These are phyloP conservation scores for Taphrina deformans DNA, from an alignment of 1,139 yeast genomes.

Conservation along the genomic window DNA sequence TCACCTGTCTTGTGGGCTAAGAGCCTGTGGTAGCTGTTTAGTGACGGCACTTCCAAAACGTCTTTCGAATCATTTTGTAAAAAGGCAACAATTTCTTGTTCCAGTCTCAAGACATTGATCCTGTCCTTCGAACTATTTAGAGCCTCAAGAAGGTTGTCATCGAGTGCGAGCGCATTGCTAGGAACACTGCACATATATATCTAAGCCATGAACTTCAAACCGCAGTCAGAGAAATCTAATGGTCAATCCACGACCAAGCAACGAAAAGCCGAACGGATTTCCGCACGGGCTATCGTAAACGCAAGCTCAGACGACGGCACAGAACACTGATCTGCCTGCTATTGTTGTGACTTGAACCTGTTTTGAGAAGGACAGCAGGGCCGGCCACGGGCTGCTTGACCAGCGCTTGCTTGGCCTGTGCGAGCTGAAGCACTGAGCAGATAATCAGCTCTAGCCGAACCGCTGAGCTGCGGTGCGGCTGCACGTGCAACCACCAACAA, in stretches of 20 bases:
- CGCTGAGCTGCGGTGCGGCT: no score
- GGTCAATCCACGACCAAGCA: neutral
- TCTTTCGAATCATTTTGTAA: neutral
- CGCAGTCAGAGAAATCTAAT: neutral
- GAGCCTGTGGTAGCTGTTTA: constrained; percentile 28
- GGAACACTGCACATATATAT: constrained; percentile 7
- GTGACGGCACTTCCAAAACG: constrained; percentile 9
- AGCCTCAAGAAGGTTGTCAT: constrained; percentile 22
- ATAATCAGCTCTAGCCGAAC: constrained; percentile 1
- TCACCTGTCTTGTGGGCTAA: constrained; percentile 32
- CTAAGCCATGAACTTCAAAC: constrained; percentile 5
- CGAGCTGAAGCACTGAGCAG: constrained; percentile 2
- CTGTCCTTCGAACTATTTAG: constrained; percentile 15
- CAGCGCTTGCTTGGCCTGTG: neutral
- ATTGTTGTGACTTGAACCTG: no score
- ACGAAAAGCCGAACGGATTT: neutral
- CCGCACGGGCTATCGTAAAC: neutral
- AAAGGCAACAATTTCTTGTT: constrained; percentile 16
- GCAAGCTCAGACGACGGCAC: no score
- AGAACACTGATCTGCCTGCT: no score
- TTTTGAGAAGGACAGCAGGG: no score
- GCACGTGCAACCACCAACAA: no score
- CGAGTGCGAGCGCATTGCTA: constrained; percentile 1
- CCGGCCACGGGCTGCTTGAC: no score
- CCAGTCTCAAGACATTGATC: constrained; percentile 15